Evolutionary conservation across 2,329 filamentous ascomycete species (phyloP).

Genomic region (Diaporthe velutina): DNA sequence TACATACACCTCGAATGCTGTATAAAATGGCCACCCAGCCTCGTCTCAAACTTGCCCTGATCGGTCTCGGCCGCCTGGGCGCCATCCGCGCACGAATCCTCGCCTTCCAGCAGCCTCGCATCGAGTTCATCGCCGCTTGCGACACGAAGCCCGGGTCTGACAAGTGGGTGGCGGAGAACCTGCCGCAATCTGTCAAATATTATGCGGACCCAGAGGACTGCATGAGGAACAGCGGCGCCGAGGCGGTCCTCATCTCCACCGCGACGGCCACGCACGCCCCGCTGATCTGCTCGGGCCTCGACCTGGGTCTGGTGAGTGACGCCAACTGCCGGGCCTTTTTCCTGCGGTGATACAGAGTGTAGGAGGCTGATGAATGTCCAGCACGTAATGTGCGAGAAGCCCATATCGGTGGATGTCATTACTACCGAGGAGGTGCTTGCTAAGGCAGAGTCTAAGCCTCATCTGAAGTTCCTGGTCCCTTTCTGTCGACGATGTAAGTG

Average conservation of each 20-base stretch:
- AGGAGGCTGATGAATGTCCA: neutral
- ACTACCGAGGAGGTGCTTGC: slow-evolving; percentile 41
- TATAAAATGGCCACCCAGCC: slow-evolving; percentile 5
- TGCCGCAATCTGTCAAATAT: slow-evolving; percentile 39
- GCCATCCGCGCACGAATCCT: slow-evolving; percentile 50
- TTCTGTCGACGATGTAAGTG: slow-evolving; percentile 42
- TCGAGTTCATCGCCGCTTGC: slow-evolving; percentile 51
- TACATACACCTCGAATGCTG: neutral
- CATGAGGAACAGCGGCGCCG: slow-evolving; percentile 46
- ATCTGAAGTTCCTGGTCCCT: slow-evolving; percentile 43
- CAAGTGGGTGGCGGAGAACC: slow-evolving; percentile 49
- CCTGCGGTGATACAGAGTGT: neutral
- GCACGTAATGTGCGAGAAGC: slow-evolving; percentile 46
- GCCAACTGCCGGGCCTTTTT: neutral
- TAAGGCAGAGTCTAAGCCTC: slow-evolving; percentile 41
- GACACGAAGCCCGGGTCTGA: slow-evolving; percentile 50
- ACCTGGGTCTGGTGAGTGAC: slow-evolving; percentile 40
- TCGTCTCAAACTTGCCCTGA: slow-evolving; percentile 40
- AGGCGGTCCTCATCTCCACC: slow-evolving; percentile 48
- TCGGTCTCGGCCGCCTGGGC: slow-evolving; percentile 48
- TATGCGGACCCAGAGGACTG: slow-evolving; percentile 43
- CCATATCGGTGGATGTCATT: slow-evolving; percentile 42
- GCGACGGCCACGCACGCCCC: slow-evolving; percentile 48
- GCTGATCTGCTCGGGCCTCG: slow-evolving; percentile 44
- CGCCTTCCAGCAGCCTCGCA: slow-evolving; percentile 50